phyloP scores from a whole-genome alignment of 345 rosid species.

The Brassica nigra region DNA sequence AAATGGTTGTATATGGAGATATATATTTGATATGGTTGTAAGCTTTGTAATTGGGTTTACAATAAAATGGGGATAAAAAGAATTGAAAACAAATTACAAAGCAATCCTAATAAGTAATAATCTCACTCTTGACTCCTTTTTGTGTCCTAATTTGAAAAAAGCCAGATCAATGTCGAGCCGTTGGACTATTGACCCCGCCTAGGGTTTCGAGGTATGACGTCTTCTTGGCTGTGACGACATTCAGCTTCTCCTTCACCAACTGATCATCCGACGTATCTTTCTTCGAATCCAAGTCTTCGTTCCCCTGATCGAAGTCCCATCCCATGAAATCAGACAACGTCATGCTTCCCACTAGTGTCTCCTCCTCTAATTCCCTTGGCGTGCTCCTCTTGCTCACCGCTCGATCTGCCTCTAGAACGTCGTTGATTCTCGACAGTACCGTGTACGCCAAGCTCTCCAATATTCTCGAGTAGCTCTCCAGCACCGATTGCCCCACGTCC shows the following conservation, averaged over 20 bases:
- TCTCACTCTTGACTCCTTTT: background rate
- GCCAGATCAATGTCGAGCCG: conserved; percentile 42
- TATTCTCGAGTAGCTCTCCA: conserved; percentile 92
- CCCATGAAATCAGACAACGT: conserved; percentile 80
- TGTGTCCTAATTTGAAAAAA: background rate
- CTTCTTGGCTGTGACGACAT: conserved; percentile 49
- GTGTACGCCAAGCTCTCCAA: conserved; percentile 92
- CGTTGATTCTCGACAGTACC: conserved; percentile 78
- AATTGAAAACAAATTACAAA: conserved; percentile 13
- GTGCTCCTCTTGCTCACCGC: conserved; percentile 49
- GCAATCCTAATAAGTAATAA: background rate
- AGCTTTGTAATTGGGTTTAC: conserved; percentile 16
- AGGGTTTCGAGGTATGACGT: conserved; percentile 64
- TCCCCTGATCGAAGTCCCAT: conserved; percentile 55
- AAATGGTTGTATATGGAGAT: background rate
- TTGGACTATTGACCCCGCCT: conserved; percentile 72
- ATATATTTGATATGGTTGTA: background rate
- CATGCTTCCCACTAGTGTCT: conserved; percentile 43
- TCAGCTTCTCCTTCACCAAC: conserved; percentile 41
- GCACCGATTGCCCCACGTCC: conserved; percentile 90
- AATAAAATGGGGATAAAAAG: background rate
- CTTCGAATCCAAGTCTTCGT: conserved; percentile 40
- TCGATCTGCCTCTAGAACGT: conserved; percentile 70
- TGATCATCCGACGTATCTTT: conserved; percentile 46
- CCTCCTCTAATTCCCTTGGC: conserved; percentile 16